These are phyloP conservation scores for Fusarium euwallaceae DNA, from an alignment of 2,329 filamentous ascomycete species.

Conservation along the genomic window DNA sequence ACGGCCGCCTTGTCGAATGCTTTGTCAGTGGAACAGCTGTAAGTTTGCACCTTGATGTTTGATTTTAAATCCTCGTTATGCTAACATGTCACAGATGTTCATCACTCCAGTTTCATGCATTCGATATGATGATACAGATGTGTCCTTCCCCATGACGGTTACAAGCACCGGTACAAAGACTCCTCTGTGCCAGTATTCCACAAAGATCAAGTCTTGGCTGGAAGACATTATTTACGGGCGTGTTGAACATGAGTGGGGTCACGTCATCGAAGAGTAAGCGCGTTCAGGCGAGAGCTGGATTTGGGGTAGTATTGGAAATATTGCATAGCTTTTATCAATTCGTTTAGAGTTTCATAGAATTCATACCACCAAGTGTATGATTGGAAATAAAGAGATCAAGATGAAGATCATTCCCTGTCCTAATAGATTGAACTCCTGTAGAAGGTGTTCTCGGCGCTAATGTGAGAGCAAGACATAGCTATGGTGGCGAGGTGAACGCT, in stretches of 20 bases:
- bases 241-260: neutral
- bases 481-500: fast-evolving
- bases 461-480: too few species aligned
- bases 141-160: neutral
- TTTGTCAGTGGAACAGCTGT: neutral
- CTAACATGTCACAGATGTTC: neutral
- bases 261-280: neutral
- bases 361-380: neutral
- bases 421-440: too few species aligned
- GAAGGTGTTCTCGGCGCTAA: too few species aligned
- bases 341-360: neutral
- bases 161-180: neutral
- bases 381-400: neutral
- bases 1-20: neutral
- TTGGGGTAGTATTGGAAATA: neutral
- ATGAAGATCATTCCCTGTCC: neutral
- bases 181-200: neutral
- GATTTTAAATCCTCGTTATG: neutral
- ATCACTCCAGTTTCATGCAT: neutral
- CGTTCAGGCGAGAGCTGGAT: neutral
- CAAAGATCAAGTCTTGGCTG: neutral
- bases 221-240: neutral
- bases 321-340: neutral
- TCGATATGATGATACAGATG: neutral
- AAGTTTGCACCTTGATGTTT: neutral